Percentiles rank a stretch among this genome's conserved stretches.
These are phyloP conservation scores for Tetrahymena malaccensis DNA, from an alignment of 73 alveolate genomes.

Conservation along the genomic window DNA sequence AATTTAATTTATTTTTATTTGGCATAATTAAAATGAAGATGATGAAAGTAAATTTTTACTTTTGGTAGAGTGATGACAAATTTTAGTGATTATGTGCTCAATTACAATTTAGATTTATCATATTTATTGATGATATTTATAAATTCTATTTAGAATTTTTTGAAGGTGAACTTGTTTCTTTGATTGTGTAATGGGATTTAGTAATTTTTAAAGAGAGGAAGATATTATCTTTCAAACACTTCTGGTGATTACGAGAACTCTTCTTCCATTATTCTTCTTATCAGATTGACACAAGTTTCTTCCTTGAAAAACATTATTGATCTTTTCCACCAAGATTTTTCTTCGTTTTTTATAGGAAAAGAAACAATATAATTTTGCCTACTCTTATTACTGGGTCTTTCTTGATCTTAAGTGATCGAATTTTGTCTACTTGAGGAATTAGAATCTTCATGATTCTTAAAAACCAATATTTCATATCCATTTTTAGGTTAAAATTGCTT, in stretches of 20 bases:
- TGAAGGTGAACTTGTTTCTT: background rate
- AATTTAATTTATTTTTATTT: no score
- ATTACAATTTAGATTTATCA: background rate
- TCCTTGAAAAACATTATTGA: background rate
- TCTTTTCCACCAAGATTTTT: background rate
- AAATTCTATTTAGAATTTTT: background rate
- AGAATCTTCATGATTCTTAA: background rate
- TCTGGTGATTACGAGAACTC: background rate
- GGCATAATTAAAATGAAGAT: no score
- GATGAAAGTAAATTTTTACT: background rate
- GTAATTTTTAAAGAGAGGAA: background rate
- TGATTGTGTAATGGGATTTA: background rate
- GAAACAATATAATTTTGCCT: background rate
- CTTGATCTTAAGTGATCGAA: background rate
- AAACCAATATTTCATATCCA: background rate
- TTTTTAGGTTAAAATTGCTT: background rate
- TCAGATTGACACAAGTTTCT: background rate
- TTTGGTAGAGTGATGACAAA: background rate
- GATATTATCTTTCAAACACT: background rate
- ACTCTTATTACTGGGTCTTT: background rate
- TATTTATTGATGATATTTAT: background rate
- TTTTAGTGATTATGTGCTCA: background rate
- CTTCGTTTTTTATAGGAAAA: background rate
- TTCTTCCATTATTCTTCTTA: background rate
- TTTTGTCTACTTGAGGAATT: background rate